A percentile compares a stretch with the other conserved stretches of the same genome.
phyloP scores from a whole-genome alignment of 2,329 filamentous ascomycete genomes.

The Lithohypha guttulata region DNA sequence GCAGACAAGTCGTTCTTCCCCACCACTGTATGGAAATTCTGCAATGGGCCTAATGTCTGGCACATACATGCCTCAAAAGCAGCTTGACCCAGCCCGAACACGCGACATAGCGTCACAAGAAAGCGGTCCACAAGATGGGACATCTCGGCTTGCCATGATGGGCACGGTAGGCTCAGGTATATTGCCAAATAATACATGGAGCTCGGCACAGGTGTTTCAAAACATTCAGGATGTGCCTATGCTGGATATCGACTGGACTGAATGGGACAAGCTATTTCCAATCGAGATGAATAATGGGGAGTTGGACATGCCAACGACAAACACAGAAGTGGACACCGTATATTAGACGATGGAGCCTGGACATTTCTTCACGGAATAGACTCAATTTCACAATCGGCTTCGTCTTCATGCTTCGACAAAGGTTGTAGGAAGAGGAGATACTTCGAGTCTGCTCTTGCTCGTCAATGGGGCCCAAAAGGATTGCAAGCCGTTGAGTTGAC shows the following conservation, averaged over 20 bases:
- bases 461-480: no score
- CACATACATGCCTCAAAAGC: neutral
- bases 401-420: no score
- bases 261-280: slow-evolving; percentile 30
- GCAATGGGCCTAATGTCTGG: slow-evolving; percentile 4
- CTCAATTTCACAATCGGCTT: no score
- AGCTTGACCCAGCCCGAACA: neutral
- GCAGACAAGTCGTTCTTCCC: slow-evolving; percentile 15
- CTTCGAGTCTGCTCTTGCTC: no score
- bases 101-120: no score
- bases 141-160: neutral
- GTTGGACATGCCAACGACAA: slow-evolving; percentile 37
- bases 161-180: neutral
- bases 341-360: no score
- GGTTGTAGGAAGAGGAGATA: no score
- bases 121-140: no score
- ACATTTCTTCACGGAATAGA: no score
- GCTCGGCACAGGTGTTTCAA: neutral
- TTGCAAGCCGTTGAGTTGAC: no score
- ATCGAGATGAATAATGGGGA: slow-evolving; percentile 44
- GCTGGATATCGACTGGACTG: slow-evolving; percentile 19
- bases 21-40: slow-evolving; percentile 10
- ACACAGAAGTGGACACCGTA: no score
- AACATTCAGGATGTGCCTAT: slow-evolving; percentile 2
- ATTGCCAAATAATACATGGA: neutral